Evolutionary conservation across 2,329 filamentous ascomycete species (phyloP), one percentile per base, ranked within the genome.

Genomic region (Phialemonium atrogriseum): DNA sequence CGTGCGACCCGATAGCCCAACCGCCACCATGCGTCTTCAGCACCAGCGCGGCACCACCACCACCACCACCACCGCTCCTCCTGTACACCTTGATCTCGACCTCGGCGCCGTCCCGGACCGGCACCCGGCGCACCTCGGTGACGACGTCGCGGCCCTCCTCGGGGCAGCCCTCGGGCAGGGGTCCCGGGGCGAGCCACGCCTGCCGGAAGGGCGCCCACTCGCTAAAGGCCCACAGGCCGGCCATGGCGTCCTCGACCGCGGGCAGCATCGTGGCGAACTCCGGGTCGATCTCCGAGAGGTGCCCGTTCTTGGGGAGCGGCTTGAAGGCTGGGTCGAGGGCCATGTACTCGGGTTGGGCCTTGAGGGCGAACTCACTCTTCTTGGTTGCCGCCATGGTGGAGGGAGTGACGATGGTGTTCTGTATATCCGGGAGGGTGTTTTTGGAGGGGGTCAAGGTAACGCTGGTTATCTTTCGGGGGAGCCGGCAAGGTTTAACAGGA

Each of bases 21-120:
- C 54, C 56, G 7, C 56, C 55, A n/a, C 56, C 56, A 31, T 60
- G 57, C 38, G 55, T 54, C 21, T 56, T 44, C 36, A 58, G 43
- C 30, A 55, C 41, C 20, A 53, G 36, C 5, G 48, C 47, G 5
- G 46, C 42, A n/a, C 39, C 32, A 1, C 38, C 30, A 8, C 10
- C 22, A 4, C 43, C 41, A 14, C 42, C 41, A 14, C 24, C 10
- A 36, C 28, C 24, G 14, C 43, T 48, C 11, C 48, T 47, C 37
- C 48, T 49, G 34, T 56, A 56, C 6, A 56, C 40, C 41, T 58
- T 58, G 34, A 60, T 34, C 42, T 58, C 56, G 19, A 58, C 34
- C 33, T 44, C 15, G 3, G 44, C 42, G 12, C 56, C 55, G 32
- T 59, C 57, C 13, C 56, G 48, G 31, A 51, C 44, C 3, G 45